phyloP scores from a whole-genome alignment of 148 eudicot genomes.

The Chenopodium berlandieri region DNA sequence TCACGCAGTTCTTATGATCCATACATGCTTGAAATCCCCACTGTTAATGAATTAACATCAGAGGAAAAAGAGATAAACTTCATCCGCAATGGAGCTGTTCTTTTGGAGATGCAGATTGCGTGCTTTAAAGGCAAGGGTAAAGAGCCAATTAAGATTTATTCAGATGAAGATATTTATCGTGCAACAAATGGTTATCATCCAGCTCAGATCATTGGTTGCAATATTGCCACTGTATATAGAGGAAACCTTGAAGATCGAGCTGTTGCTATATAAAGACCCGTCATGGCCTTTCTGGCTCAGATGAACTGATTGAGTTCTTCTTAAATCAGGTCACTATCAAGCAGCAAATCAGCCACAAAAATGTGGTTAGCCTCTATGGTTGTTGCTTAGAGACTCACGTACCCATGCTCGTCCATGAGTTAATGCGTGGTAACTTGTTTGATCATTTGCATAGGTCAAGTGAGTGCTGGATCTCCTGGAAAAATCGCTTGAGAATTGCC shows the following conservation, averaged over 20 bases:
- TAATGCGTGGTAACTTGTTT: constrained; percentile 23
- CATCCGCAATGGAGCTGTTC: constrained; percentile 21
- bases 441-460: constrained; percentile 14
- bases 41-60: not conserved
- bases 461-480: constrained; percentile 21
- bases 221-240: constrained; percentile 23
- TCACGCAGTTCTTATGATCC: not conserved
- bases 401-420: constrained; percentile 26
- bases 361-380: constrained; percentile 26
- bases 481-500: constrained; percentile 24
- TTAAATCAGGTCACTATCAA: constrained; percentile 25
- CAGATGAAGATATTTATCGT: constrained; percentile 10
- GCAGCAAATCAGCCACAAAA: constrained; percentile 22
- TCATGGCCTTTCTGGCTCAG: not conserved
- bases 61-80: constrained; percentile 10
- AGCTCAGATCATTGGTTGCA: constrained; percentile 16
- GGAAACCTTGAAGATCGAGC: constrained; percentile 21
- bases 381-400: constrained; percentile 36
- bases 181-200: constrained; percentile 28
- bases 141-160: constrained; percentile 17
- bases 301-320: constrained; percentile 10
- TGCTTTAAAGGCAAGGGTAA: constrained; percentile 10
- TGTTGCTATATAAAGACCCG: constrained; percentile 21
- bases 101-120: constrained; percentile 8
- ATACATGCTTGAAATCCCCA: not conserved